These are phyloP conservation scores for Triticum dicoccoides DNA, from an alignment of 176 grass and related monocot species.

Conservation along the genomic window DNA sequence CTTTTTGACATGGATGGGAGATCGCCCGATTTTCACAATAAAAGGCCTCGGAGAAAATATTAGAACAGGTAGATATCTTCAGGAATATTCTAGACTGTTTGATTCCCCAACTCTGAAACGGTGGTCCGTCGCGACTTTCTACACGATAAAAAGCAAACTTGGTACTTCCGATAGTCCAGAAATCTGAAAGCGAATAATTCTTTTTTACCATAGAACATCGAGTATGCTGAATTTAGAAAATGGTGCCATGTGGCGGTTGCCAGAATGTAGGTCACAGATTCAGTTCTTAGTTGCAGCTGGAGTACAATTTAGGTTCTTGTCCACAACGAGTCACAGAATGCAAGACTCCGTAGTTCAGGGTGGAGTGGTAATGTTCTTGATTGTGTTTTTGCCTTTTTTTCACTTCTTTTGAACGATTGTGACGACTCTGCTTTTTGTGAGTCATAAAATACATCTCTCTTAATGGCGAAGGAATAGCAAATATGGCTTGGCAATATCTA, in stretches of 20 bases:
- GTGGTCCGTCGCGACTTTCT: too few relatives aligned
- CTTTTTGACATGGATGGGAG: not conserved
- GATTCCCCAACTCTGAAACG: too few relatives aligned
- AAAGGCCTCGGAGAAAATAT: not conserved
- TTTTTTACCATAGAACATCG: not conserved
- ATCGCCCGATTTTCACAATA: not conserved
- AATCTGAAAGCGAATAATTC: too few relatives aligned
- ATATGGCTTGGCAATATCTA: not conserved
- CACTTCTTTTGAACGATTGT: not conserved
- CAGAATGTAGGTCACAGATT: not conserved
- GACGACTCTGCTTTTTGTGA: not conserved
- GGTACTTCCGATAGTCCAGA: too few relatives aligned
- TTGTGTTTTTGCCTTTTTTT: not conserved
- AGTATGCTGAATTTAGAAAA: not conserved
- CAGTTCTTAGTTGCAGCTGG: not conserved
- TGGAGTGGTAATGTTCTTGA: too few relatives aligned
- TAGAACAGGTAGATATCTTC: not conserved
- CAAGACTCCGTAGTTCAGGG: too few relatives aligned
- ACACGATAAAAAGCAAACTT: too few relatives aligned
- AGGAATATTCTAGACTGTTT: not conserved
- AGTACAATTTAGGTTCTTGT: not conserved
- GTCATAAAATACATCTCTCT: not conserved
- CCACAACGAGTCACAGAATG: not conserved
- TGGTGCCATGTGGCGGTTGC: not conserved
- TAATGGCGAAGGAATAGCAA: not conserved